Evolutionary conservation across 345 rosid species (phyloP).

Genomic region (Mercurialis annua): DNA sequence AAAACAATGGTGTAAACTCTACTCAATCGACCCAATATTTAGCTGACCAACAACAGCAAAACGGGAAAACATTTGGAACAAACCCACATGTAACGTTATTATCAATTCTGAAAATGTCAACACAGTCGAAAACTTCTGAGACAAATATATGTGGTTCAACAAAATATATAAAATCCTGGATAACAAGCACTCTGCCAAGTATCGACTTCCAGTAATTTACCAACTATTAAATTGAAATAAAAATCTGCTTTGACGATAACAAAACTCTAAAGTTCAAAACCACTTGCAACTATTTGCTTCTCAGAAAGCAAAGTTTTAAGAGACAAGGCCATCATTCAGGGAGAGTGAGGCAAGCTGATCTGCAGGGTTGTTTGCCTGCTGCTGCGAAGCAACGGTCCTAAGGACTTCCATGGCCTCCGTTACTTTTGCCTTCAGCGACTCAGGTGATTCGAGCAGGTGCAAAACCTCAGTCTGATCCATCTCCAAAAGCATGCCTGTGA

Average conservation of each 20-base stretch:
- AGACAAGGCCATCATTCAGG: slow-evolving; percentile 18
- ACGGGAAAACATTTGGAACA: background rate
- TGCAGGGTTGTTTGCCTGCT: slow-evolving; percentile 19
- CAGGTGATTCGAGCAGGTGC: slow-evolving; percentile 33
- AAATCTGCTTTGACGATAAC: background rate
- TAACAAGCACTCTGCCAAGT: background rate
- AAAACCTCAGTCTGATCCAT: slow-evolving; percentile 36
- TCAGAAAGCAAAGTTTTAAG: slow-evolving; percentile 1
- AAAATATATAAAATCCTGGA: background rate
- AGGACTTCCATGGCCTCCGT: slow-evolving; percentile 36
- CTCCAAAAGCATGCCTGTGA: slow-evolving; percentile 36
- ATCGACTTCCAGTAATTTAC: slow-evolving; percentile 11
- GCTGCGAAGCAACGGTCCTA: slow-evolving; percentile 27
- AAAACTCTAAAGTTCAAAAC: slow-evolving; percentile 3
- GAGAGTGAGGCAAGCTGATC: slow-evolving; percentile 24
- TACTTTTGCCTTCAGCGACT: slow-evolving; percentile 28
- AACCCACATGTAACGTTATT: background rate
- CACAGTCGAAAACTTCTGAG: background rate
- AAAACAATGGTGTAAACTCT: no score
- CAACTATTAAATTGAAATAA: background rate
- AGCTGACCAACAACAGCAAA: background rate
- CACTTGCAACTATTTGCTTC: slow-evolving; percentile 4
- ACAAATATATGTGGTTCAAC: background rate
- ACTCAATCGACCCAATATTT: no score
- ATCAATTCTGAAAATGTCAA: background rate